phyloP scores from a whole-genome alignment of 352 stramenopile species.

The Phytophthora melonis region DNA sequence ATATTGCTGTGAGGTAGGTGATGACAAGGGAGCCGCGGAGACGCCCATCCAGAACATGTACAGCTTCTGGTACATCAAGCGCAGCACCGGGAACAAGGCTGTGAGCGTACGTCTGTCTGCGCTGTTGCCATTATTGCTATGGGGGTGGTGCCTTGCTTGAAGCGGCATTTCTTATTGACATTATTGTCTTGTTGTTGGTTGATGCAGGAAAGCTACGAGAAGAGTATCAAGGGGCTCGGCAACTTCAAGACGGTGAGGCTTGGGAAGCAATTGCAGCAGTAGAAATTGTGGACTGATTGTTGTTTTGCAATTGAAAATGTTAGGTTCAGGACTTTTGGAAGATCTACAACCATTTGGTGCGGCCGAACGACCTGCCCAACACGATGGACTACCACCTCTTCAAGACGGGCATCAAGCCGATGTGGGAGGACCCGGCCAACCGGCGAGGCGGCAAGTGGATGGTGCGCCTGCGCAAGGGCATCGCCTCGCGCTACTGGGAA shows the following conservation, averaged over 20 bases:
- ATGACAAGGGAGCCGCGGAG: constrained; percentile 47
- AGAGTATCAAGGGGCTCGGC: constrained; percentile 94
- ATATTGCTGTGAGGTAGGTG: constrained; percentile 29
- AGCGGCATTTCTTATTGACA: constrained; percentile 6
- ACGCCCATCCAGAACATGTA: constrained; percentile 91
- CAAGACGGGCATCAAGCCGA: constrained; percentile 94
- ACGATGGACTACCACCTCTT: constrained; percentile 95
- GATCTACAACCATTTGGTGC: constrained; percentile 94
- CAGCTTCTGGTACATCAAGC: constrained; percentile 92
- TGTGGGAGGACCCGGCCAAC: constrained; percentile 94
- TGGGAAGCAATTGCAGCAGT: not conserved
- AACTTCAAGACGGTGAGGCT: constrained; percentile 90
- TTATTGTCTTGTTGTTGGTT: constrained; percentile 1
- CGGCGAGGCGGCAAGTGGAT: constrained; percentile 94
- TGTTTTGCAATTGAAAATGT: not conserved
- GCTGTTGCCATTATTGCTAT: not conserved
- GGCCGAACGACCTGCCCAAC: constrained; percentile 91
- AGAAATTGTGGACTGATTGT: constrained; percentile 7
- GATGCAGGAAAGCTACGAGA: constrained; percentile 91
- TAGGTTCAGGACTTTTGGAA: constrained; percentile 94
- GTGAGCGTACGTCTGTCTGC: constrained; percentile 55
- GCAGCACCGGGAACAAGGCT: constrained; percentile 81
- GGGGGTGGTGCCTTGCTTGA: not conserved
- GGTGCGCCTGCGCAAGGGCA: constrained; percentile 93
- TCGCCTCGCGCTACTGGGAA: constrained; percentile 93